Base-by-base conservation (phyloP, 2,329 filamentous ascomycete species). In the Fusarium chlamydosporum region DNA sequence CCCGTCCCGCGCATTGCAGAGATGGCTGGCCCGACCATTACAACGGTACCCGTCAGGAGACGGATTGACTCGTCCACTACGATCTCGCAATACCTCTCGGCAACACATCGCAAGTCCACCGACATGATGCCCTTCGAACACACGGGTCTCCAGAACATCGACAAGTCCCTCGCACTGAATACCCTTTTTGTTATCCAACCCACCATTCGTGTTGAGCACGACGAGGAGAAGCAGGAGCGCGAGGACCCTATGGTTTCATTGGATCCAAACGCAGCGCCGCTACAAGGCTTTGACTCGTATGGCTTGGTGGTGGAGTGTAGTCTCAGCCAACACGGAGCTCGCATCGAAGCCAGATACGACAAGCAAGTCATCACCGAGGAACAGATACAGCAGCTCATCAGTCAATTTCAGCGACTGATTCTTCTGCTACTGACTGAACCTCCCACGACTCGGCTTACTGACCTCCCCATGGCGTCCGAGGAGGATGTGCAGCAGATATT, bases 31-130 rank as follows among this genome's bases (percentile, higher is more conserved):
- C 62, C 62, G 16, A 55, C 62, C 2, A 67, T 65, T 18, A 55
- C 62, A 26, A 65, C 58, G 2, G 53, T 77, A 1, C 75, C 75
- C 10, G 35, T 75, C 4, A 64, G 73, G 1, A 51, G 75, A 12
- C 37, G 34, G 5, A 15, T 72, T 34, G 72, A 76, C 84, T 43
- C 51, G 13, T 23, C 60, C 6, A 53, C 57, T 27, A 72, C 75
- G 3, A 73, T 82, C 9, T 65, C 67, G 0, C 75, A 83, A 26
- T 85, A 82, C 58, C 74, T 88, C n/a, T 73, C 82, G 26, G 68
- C 73, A 1, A 43, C 73, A 2, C 69, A 76, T 27, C 29, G 55
- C 12, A 53, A 63, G 20, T 45, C 67, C 10, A 41, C 56, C n/a
- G 61, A 68, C 15, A 70, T 72, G 67, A 66, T 67, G 12, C 46